Evolutionary conservation across 2,329 filamentous ascomycete species (phyloP).

Genomic region (Thielaviopsis euricoi): DNA sequence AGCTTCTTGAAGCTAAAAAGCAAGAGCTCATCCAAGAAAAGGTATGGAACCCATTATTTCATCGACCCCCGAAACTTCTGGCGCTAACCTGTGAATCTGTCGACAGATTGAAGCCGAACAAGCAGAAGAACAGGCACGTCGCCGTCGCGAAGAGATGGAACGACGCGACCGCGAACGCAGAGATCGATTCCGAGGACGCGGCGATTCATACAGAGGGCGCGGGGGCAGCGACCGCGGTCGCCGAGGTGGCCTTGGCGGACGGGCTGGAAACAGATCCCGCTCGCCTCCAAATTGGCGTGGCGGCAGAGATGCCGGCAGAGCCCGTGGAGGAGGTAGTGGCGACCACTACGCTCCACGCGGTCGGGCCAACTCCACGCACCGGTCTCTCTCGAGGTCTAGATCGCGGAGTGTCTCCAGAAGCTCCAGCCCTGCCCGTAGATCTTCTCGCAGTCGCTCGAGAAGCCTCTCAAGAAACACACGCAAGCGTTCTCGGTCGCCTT

Average conservation of each 20-base stretch:
- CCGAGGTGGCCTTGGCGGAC: conserved; percentile 28
- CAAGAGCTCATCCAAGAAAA: conserved; percentile 87
- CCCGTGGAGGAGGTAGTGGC: conserved; percentile 28
- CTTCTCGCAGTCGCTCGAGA: conserved; percentile 30
- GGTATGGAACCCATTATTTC: conserved; percentile 30
- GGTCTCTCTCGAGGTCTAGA: conserved; percentile 16
- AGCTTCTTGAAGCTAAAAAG: conserved; percentile 92
- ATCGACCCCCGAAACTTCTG: background rate
- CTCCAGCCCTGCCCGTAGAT: conserved; percentile 20
- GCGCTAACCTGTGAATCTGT: background rate
- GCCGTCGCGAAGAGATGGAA: conserved; percentile 53
- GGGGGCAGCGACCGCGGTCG: conserved; percentile 31
- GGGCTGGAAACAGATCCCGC: conserved; percentile 26
- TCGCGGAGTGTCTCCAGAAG: conserved; percentile 16
- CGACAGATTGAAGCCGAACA: conserved; percentile 63
- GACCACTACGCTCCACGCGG: conserved; percentile 32
- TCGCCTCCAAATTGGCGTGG: conserved; percentile 27
- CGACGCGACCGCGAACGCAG: conserved; percentile 52
- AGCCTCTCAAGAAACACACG: conserved; percentile 32
- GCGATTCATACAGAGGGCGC: conserved; percentile 34
- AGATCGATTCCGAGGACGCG: conserved; percentile 34
- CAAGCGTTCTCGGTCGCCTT: conserved; percentile 21
- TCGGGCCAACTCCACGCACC: conserved; percentile 12
- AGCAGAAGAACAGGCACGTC: conserved; percentile 57
- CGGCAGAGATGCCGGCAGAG: conserved; percentile 22